Percentiles rank a stretch among this genome's conserved stretches.
Conservation (phyloP, 306 rosid genomes). For the Lathyrus aphaca region DNA sequence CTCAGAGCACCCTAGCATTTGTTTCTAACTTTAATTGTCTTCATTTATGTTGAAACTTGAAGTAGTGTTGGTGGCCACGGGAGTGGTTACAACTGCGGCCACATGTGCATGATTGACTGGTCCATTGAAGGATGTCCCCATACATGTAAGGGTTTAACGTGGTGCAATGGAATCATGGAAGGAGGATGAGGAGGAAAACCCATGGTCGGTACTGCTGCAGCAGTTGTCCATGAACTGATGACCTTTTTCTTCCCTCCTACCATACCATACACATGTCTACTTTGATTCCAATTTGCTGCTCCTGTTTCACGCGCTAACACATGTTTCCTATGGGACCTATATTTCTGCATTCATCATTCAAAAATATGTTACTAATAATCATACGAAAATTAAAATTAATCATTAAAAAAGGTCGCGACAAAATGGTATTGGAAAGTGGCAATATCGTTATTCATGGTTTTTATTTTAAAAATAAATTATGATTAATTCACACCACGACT, state of each 20-base stretch:
- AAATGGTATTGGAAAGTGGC: no score
- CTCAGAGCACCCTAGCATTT: no score
- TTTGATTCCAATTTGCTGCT: slow-evolving; percentile 87
- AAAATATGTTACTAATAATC: not conserved
- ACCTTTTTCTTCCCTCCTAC: slow-evolving; percentile 54
- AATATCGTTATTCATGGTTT: no score
- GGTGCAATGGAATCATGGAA: slow-evolving; percentile 54
- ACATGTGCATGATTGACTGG: slow-evolving; percentile 61
- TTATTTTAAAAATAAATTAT: no score
- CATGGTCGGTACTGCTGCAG: slow-evolving; percentile 56
- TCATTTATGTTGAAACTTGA: no score
- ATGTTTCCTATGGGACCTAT: slow-evolving; percentile 90
- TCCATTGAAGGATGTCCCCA: slow-evolving; percentile 93
- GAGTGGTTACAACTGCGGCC: slow-evolving; percentile 66
- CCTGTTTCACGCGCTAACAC: slow-evolving; percentile 91
- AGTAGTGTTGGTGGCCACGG: slow-evolving; percentile 54
- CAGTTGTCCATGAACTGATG: slow-evolving; percentile 52
- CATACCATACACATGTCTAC: slow-evolving; percentile 59
- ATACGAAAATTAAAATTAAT: no score
- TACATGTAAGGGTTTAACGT: slow-evolving; percentile 84
- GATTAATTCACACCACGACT: no score
- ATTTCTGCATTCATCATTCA: slow-evolving; percentile 61
- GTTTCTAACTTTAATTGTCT: no score
- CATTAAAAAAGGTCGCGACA: no score
- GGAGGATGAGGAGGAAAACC: slow-evolving; percentile 46